phyloP scores from a whole-genome alignment of 768 basidiomycete genomes.

The Termitomyces sp. region DNA sequence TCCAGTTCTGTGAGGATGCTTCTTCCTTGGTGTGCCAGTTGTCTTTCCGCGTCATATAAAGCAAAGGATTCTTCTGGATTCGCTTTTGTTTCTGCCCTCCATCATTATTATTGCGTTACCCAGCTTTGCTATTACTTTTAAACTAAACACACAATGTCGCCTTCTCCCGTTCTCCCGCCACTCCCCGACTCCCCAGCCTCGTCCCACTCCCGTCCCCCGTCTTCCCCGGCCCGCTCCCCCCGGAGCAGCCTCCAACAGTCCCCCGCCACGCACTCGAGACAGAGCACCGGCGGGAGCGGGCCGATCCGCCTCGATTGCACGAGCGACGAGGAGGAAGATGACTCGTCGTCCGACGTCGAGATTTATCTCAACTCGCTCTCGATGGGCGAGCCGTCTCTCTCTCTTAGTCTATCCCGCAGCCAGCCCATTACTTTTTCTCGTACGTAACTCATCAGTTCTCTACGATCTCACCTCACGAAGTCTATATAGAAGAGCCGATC shows the following conservation, averaged over 20 bases:
- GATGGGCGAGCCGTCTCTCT: constrained; percentile 22
- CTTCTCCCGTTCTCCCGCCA: not conserved
- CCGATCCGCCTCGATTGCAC: constrained; percentile 9
- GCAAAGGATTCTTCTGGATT: not conserved
- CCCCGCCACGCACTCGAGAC: not conserved
- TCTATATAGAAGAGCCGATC: not conserved
- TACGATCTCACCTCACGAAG: not conserved
- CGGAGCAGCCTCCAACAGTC: not conserved
- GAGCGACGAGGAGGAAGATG: constrained; percentile 13
- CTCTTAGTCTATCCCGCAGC: not conserved
- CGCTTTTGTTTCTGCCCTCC: not conserved
- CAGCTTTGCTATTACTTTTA: not conserved
- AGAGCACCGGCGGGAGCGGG: not conserved
- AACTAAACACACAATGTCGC: not conserved
- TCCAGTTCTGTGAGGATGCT: not conserved
- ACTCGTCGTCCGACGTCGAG: constrained; percentile 24
- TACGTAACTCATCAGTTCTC: not conserved
- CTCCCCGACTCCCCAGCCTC: constrained; percentile 2
- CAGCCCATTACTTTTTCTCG: not conserved
- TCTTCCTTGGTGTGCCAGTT: not conserved
- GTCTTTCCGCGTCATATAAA: not conserved
- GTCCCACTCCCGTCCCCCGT: not conserved
- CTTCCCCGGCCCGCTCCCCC: constrained; percentile 1
- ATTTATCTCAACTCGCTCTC: constrained; percentile 30
- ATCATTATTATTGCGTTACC: not conserved